phyloP scores from a whole-genome alignment of 129 eudicot species.

The Lactuca saligna region DNA sequence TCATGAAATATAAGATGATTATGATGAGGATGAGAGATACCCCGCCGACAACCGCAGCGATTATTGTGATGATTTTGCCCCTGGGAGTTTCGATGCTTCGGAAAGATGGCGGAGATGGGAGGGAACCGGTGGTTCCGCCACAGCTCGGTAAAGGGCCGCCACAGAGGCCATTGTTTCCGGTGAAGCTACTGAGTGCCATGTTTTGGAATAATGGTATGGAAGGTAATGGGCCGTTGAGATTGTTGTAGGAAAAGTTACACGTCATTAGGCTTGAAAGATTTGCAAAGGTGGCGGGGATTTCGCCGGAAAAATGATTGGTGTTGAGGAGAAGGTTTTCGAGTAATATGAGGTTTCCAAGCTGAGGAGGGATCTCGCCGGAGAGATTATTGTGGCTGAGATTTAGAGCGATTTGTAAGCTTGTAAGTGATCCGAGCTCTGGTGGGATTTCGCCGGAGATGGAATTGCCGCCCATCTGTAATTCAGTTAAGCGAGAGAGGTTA shows the following conservation, averaged over 20 bases:
- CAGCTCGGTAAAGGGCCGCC: conserved; percentile 78
- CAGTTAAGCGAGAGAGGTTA: conserved; percentile 72
- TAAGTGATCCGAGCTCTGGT: conserved; percentile 66
- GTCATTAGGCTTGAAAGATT: conserved; percentile 75
- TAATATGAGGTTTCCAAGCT: conserved; percentile 77
- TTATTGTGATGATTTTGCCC: conserved; percentile 57
- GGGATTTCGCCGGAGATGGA: conserved; percentile 75
- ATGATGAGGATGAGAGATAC: conserved; percentile 74
- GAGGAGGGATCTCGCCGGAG: conserved; percentile 72
- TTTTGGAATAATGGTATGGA: conserved; percentile 57
- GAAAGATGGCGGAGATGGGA: conserved; percentile 36
- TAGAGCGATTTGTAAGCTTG: conserved; percentile 79
- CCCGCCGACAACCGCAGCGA: conserved; percentile 67
- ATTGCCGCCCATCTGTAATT: conserved; percentile 94
- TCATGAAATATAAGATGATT: conserved; percentile 65
- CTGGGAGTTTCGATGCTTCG: conserved; percentile 27
- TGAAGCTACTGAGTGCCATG: conserved; percentile 71
- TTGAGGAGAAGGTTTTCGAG: conserved; percentile 69
- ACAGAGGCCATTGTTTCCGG: conserved; percentile 80
- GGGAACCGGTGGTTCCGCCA: conserved; percentile 21
- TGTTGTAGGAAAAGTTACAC: conserved; percentile 78
- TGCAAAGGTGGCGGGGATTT: conserved; percentile 76
- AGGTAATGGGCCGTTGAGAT: conserved; percentile 78
- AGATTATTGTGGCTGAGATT: conserved; percentile 80
- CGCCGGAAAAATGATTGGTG: conserved; percentile 73